Conservation (phyloP, 371 early-diverging fungal genomes). For the Parasitella parasitica region DNA sequence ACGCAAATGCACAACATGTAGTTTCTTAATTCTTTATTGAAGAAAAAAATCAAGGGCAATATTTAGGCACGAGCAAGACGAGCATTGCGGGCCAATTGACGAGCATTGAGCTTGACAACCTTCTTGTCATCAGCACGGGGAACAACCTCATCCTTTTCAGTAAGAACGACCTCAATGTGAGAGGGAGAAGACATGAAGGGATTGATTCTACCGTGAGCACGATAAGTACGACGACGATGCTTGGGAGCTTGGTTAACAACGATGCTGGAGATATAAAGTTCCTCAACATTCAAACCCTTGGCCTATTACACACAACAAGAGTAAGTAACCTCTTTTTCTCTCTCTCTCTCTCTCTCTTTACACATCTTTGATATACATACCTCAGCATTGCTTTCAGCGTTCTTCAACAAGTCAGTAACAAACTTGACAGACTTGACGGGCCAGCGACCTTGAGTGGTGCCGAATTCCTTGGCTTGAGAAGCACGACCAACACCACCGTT, state of each 20-base stretch:
- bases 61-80: slow-evolving; percentile 50
- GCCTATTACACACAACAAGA: no score
- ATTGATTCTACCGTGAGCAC: slow-evolving; percentile 99
- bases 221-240: slow-evolving; percentile 97
- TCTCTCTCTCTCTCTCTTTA: neutral
- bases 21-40: neutral
- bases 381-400: slow-evolving; percentile 95
- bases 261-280: slow-evolving; percentile 91
- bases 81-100: slow-evolving; percentile 59
- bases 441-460: slow-evolving; percentile 96
- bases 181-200: slow-evolving; percentile 97
- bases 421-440: slow-evolving; percentile 95
- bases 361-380: slow-evolving; percentile 25
- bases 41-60: neutral
- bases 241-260: slow-evolving; percentile 99
- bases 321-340: no score
- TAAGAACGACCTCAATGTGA: slow-evolving; percentile 95
- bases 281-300: slow-evolving; percentile 90
- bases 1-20: neutral
- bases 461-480: slow-evolving; percentile 95
- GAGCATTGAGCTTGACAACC: slow-evolving; percentile 52
- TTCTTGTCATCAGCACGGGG: slow-evolving; percentile 68
- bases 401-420: slow-evolving; percentile 90
- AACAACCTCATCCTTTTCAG: slow-evolving; percentile 83
- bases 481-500: slow-evolving; percentile 96